Base-by-base conservation (phyloP, 352 stramenopile genomes). In the Pythium sp. region DNA sequence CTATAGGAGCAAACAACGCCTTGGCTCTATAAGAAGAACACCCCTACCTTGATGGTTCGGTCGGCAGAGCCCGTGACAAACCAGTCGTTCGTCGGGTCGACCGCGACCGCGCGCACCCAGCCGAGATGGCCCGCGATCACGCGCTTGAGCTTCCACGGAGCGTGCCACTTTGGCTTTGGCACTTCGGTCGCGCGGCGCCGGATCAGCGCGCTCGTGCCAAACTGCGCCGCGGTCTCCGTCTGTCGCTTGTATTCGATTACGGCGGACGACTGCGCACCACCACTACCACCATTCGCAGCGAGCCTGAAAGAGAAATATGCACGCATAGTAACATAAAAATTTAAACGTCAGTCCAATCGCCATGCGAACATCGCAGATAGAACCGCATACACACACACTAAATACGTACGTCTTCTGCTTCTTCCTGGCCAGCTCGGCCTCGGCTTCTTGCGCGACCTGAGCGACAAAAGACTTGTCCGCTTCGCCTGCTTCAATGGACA, bases 11-110 rank as follows among this genome's bases (percentile, higher is more conserved):
- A 26, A 26, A 26, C 24, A 46, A 46, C 38, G 38, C 12, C 12
- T 46, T 46, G 38, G 38, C 38, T 46, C 38, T 1, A 20, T 20
- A 20, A 43, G 38, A 46, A 46, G 38, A 46, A 20, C 38, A 46
- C 38, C 38, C 38, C 38, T 5, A 46, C 38, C 83, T 99, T 99
- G 72, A 99, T 99, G 1, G 97, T 99, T 1, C 98, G 87, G 84
- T 99, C 98, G 22, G 93, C 95, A 0, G 92, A 93, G 58, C 98
- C 98, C 7, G 97, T 99, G 51, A 97, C 97, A 72, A 99, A 99
- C 92, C 94, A 99, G 70, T 99, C 91, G 77, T 99, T 99, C 20
- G 93, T 98, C 28, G 97, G 97, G 81, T 99, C 98, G 58, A 99
- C 96, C 0, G 97, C 97, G 32, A 99, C 90, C 22, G 92, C 98